Base-by-base conservation (phyloP, 106 monocot species). In the Xerophyta viscosa region DNA sequence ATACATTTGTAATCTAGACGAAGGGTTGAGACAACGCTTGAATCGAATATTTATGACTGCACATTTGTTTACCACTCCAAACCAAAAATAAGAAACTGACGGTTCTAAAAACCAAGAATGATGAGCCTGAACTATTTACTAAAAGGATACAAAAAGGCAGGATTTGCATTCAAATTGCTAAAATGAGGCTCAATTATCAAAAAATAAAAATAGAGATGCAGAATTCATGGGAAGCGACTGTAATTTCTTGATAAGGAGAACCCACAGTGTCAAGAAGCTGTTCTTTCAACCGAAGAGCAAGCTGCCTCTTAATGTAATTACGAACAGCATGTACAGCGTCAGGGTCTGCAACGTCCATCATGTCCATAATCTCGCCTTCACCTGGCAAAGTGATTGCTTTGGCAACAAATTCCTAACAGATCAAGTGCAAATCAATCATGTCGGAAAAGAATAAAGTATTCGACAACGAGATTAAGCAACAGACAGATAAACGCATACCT, bases 321-420 rank as follows among this genome's bases (percentile, higher is more conserved):
- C 86, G 72, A 25, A 87, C 81, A 47, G 81, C 70, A 61, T 87
- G 86, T 27, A 87, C 86, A 27, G 81, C 68, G 68, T 91, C 81
- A 47, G 77, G 77, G 77, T 75, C 77, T 56, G 81, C 81, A 61
- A 87, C 74, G n/a, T 71, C 58, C 86, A 87, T 87, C 55, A 87
- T 45, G 67, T 87, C 86, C 86, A 87, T 87, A 15, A 87, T 74
- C 66, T 87, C 86, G 29, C 86, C 86, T 64, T 81, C 81, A 67
- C 86, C 81, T 51, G 86, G 86, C 60, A 87, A 74, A 31, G 81
- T 87, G 28, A 87, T 71, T 66, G 88, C 96, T 62, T 74, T 85
- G 6, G 89, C 61, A 71, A 98, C 77, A 64, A 98, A 98, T 71
- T 98, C 96, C 96, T 98, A 42, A 57, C 23, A 64, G 8, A n/a